phyloP scores from a whole-genome alignment of 1,284 basidiomycete genomes.

The Limonomyces culmigenus region DNA sequence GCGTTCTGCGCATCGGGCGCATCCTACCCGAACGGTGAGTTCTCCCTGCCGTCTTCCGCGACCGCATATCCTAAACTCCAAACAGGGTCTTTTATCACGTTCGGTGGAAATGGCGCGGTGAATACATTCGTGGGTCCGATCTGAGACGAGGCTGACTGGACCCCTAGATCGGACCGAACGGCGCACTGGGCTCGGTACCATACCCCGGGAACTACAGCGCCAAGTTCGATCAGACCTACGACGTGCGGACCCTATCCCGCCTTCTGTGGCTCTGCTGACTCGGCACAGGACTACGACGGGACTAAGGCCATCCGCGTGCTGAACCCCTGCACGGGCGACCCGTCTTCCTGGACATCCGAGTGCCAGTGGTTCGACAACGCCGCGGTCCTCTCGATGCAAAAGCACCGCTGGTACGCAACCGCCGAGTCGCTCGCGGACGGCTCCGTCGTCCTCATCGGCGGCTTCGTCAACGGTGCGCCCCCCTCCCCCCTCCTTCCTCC shows the following conservation, averaged over 20 bases:
- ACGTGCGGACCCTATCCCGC: too few relatives aligned
- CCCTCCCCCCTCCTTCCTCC: neutral
- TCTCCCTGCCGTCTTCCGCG: constrained; percentile 20
- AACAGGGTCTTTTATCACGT: constrained; percentile 43
- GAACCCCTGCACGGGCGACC: constrained; percentile 41
- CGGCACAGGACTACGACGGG: constrained; percentile 57
- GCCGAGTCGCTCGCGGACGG: constrained; percentile 63
- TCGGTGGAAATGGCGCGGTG: constrained; percentile 67
- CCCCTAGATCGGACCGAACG: constrained; percentile 60
- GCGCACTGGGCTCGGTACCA: constrained; percentile 33
- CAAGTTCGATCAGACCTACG: constrained; percentile 38
- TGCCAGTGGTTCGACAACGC: constrained; percentile 75
- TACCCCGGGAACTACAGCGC: constrained; percentile 25
- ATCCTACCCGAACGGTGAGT: constrained; percentile 15
- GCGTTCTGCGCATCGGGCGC: constrained; percentile 20
- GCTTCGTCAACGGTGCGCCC: constrained; percentile 58
- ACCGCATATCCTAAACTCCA: constrained; percentile 44
- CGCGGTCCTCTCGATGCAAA: constrained; percentile 52
- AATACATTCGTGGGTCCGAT: constrained; percentile 34
- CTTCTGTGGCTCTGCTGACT: too few relatives aligned
- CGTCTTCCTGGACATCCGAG: constrained; percentile 12
- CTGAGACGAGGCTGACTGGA: constrained; percentile 53
- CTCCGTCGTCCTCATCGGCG: constrained; percentile 56
- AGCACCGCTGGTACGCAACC: constrained; percentile 75
- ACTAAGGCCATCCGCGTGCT: constrained; percentile 54